Evolutionary conservation across 2,329 filamentous ascomycete genomes (phyloP).

Genomic region (Beauveria scarabaeidicola): DNA sequence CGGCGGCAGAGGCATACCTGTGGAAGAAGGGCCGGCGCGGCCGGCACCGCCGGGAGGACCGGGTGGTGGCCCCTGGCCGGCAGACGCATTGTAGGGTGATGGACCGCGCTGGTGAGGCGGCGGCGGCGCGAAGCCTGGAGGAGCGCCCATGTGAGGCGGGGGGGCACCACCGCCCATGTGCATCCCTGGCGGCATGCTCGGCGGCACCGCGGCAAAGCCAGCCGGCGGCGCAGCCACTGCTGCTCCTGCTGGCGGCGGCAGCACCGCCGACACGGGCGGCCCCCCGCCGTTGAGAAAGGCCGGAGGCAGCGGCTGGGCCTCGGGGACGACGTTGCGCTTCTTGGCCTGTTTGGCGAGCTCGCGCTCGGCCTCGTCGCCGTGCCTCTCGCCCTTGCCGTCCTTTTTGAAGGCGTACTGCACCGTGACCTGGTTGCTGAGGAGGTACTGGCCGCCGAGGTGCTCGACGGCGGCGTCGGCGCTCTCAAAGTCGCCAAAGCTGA

Average conservation of each 20-base stretch:
- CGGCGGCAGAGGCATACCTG: conserved; percentile 33
- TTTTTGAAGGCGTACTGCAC: conserved; percentile 99
- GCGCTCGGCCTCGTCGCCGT: conserved; percentile 89
- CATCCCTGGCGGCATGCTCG: conserved; percentile 15
- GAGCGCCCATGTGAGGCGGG: conserved; percentile 10
- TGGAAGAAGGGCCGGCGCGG: conserved; percentile 15
- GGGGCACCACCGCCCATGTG: conserved; percentile 18
- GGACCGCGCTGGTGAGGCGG: conserved; percentile 22
- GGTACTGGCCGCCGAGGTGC: conserved; percentile 92
- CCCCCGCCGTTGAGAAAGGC: conserved; percentile 48
- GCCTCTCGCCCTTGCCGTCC: conserved; percentile 92
- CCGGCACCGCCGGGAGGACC: conserved; percentile 17
- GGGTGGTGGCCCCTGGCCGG: conserved; percentile 16
- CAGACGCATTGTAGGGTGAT: conserved; percentile 25
- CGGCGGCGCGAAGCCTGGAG: conserved; percentile 29
- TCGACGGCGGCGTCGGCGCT: conserved; percentile 83
- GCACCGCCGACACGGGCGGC: conserved; percentile 17
- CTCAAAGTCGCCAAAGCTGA: conserved; percentile 89
- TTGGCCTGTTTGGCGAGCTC: conserved; percentile 87
- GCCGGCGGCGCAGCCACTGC: conserved; percentile 17
- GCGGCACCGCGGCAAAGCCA: conserved; percentile 30
- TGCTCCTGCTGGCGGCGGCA: conserved; percentile 13
- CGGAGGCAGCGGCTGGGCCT: conserved; percentile 66
- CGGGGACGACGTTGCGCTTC: conserved; percentile 84
- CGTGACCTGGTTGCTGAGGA: conserved; percentile 92